Base-by-base conservation (phyloP, 2,329 filamentous ascomycete genomes). In the Exophiala sp. region DNA sequence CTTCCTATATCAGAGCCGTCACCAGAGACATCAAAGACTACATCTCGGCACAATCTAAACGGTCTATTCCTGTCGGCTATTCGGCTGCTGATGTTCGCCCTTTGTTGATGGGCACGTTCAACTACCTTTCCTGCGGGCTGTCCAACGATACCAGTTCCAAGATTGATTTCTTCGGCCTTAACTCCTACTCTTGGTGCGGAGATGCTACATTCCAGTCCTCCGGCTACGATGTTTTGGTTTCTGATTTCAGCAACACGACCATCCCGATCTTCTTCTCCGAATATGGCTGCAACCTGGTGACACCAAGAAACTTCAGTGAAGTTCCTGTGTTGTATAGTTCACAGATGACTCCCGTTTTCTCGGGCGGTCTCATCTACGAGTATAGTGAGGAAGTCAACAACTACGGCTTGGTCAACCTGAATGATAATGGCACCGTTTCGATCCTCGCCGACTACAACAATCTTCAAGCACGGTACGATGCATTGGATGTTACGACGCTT, bases 381-480 rank as follows among this genome's bases (percentile, higher is more conserved):
- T 78, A 74, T 63, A 75, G 71, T 48, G 65, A 77, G 63, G 75
- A 78, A 61, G 62, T 65, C 6, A 75, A 76, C 62, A 66, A 77
- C 46, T 78, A 74, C 59, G 76, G 76, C 48, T 78, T 91, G 6
- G 85, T 89, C 58, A 65, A 80, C 60, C 72, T 89, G 63, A 80
- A 80, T 63, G 71, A 69, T 54, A 80, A 85, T 63, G 78, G 77
- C 60, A 80, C 77, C 14, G 78, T 83, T 51, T 74, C 77, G 43
- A 75, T 90, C 40, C 75, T 83, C 34, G 62, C 71, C 18, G 88
- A 91, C 69, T 91, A 79, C 72, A 81, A 87, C 68, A 86, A 88
- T 60, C 83, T 97, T 56, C 83, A 86, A 73, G 72, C 72, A 34
- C 88, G 94, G 75, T 91, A 88, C 74, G 78, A 79, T 69, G 85